Conservation (phyloP, 1,139 yeast species). For the Diutina scorzettiae region DNA sequence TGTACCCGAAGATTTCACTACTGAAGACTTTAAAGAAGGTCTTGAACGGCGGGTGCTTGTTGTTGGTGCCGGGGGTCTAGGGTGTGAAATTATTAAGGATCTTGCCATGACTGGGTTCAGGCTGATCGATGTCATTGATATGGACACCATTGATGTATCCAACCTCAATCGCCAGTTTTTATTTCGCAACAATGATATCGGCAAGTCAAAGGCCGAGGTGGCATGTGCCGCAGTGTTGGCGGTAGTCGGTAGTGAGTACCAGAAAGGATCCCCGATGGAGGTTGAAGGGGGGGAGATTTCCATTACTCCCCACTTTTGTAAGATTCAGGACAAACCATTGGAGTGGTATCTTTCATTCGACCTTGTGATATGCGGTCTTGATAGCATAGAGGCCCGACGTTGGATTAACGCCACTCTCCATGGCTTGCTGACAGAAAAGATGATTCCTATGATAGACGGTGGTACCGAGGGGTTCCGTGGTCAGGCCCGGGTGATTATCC, state of each 20-base stretch:
- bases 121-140: conserved; percentile 73
- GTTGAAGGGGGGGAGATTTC: neutral
- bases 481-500: conserved; percentile 78
- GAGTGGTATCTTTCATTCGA: conserved; percentile 61
- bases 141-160: conserved; percentile 90
- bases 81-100: conserved; percentile 85
- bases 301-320: conserved; percentile 49
- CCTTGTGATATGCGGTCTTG: conserved; percentile 78
- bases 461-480: conserved; percentile 96
- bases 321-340: conserved; percentile 59
- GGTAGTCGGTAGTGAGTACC: conserved; percentile 28
- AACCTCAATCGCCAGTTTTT: conserved; percentile 86
- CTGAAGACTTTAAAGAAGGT: conserved; percentile 18
- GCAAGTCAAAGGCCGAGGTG: conserved; percentile 66
- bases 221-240: conserved; percentile 55
- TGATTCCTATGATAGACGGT: conserved; percentile 84
- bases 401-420: conserved; percentile 80
- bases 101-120: conserved; percentile 68
- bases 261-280: neutral
- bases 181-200: conserved; percentile 63
- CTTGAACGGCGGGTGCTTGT: conserved; percentile 31
- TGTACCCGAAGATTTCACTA: conserved; percentile 24
- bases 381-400: conserved; percentile 80
- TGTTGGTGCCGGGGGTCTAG: conserved; percentile 92
- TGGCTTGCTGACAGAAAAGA: conserved; percentile 38